phyloP scores from a whole-genome alignment of 2,329 filamentous ascomycete genomes.

The Exophiala dermatitidis region DNA sequence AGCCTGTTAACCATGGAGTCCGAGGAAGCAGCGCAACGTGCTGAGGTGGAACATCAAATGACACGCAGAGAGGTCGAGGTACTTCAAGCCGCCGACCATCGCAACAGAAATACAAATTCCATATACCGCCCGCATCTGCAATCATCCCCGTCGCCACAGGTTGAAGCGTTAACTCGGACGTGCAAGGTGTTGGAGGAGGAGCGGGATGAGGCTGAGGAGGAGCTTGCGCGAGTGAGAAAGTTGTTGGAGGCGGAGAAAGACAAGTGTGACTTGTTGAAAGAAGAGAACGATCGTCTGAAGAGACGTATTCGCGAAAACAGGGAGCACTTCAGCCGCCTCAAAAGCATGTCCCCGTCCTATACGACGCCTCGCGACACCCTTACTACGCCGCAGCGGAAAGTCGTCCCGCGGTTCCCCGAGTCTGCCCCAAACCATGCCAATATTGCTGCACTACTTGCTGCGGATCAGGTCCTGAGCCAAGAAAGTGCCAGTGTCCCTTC shows the following conservation, averaged over 20 bases:
- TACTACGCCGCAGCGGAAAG: conserved; percentile 39
- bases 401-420: conserved; percentile 36
- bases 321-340: conserved; percentile 70
- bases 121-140: conserved; percentile 32
- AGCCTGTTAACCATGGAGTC: conserved; percentile 78
- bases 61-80: conserved; percentile 82
- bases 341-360: conserved; percentile 46
- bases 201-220: conserved; percentile 46
- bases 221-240: conserved; percentile 67
- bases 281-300: conserved; percentile 70
- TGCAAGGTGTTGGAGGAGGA: conserved; percentile 61
- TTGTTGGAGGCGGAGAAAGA: conserved; percentile 72
- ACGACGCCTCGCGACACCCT: conserved; percentile 51
- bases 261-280: conserved; percentile 60
- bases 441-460: conserved; percentile 69
- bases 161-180: conserved; percentile 53
- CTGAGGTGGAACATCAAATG: conserved; percentile 87
- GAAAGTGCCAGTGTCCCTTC: conserved; percentile 68
- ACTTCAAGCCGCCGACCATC: conserved; percentile 64
- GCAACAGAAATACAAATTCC: conserved; percentile 43
- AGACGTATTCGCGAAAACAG: conserved; percentile 83
- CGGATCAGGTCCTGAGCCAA: conserved; percentile 68
- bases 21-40: conserved; percentile 74
- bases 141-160: conserved; percentile 44
- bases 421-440: conserved; percentile 37